phyloP scores from a whole-genome alignment of 2,329 filamentous ascomycete genomes.

The Aspergillus sergii region DNA sequence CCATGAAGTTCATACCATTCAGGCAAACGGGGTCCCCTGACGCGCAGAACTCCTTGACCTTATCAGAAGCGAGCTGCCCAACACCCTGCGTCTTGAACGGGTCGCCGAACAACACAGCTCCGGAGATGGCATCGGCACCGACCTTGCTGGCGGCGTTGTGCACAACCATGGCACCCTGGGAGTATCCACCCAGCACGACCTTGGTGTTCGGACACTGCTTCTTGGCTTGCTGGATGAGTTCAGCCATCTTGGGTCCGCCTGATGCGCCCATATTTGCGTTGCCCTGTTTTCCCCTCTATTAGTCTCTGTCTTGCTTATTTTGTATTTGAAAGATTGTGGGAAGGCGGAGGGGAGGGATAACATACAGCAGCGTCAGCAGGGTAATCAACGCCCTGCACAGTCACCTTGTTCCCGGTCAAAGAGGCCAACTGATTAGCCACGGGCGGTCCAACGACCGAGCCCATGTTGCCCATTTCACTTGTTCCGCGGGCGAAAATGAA shows the following conservation, averaged over 20 bases:
- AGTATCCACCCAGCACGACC: slow-evolving; percentile 38
- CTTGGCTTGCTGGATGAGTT: slow-evolving; percentile 31
- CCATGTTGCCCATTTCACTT: slow-evolving; percentile 47
- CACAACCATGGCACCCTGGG: slow-evolving; percentile 39
- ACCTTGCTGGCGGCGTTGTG: slow-evolving; percentile 36
- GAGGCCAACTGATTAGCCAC: slow-evolving; percentile 29
- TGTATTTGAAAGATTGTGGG: neutral
- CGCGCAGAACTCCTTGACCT: slow-evolving; percentile 54
- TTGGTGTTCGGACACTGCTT: slow-evolving; percentile 37
- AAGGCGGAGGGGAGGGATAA: neutral
- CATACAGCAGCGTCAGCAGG: slow-evolving; percentile 30
- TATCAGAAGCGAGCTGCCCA: slow-evolving; percentile 42
- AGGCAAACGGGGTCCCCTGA: slow-evolving; percentile 55
- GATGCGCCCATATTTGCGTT: slow-evolving; percentile 29
- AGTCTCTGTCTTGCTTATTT: neutral
- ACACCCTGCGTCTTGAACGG: slow-evolving; percentile 46
- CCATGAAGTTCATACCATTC: slow-evolving; percentile 46
- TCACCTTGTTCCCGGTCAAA: slow-evolving; percentile 29
- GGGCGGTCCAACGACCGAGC: slow-evolving; percentile 43
- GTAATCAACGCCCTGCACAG: slow-evolving; percentile 38
- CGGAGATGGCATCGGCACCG: slow-evolving; percentile 38
- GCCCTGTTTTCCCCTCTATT: slow-evolving; percentile 20
- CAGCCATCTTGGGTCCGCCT: slow-evolving; percentile 34
- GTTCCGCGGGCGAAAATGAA: slow-evolving; percentile 50
- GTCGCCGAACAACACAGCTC: slow-evolving; percentile 50